These are phyloP conservation scores for Psophocarpus tetragonolobus DNA, from an alignment of 306 rosid genomes.

Conservation along the genomic window DNA sequence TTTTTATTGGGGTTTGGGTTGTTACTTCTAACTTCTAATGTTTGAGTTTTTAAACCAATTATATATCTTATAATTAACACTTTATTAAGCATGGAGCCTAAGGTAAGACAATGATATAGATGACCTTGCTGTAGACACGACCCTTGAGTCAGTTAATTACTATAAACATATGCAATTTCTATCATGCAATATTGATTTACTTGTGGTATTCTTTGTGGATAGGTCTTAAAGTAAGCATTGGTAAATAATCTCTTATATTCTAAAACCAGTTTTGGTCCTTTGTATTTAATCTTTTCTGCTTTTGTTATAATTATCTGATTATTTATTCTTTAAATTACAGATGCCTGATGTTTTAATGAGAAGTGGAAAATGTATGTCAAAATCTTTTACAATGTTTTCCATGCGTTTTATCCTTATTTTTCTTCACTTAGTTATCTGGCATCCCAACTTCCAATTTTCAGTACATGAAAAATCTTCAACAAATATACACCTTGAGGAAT, in stretches of 20 bases:
- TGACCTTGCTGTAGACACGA: too few relatives aligned
- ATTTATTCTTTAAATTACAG: slow-evolving; percentile 55
- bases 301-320: slow-evolving; percentile 29
- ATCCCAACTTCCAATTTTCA: slow-evolving; percentile 49
- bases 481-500: slow-evolving; percentile 75
- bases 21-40: too few relatives aligned
- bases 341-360: slow-evolving; percentile 68
- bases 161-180: slow-evolving; percentile 13
- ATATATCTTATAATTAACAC: too few relatives aligned
- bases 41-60: too few relatives aligned
- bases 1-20: too few relatives aligned
- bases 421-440: slow-evolving; percentile 24
- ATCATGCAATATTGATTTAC: slow-evolving; percentile 11
- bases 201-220: slow-evolving; percentile 11
- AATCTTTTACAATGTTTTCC: slow-evolving; percentile 27
- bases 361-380: slow-evolving; percentile 75
- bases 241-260: slow-evolving; percentile 13
- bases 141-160: too few relatives aligned
- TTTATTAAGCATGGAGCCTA: too few relatives aligned
- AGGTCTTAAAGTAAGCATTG: slow-evolving; percentile 1
- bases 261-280: slow-evolving; percentile 11
- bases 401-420: slow-evolving; percentile 19
- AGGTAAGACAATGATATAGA: too few relatives aligned
- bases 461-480: slow-evolving; percentile 73
- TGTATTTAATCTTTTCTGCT: slow-evolving; percentile 29